These are phyloP conservation scores for Amaranthus tricolor DNA, from an alignment of 179 eudicot genomes.

Conservation along the genomic window DNA sequence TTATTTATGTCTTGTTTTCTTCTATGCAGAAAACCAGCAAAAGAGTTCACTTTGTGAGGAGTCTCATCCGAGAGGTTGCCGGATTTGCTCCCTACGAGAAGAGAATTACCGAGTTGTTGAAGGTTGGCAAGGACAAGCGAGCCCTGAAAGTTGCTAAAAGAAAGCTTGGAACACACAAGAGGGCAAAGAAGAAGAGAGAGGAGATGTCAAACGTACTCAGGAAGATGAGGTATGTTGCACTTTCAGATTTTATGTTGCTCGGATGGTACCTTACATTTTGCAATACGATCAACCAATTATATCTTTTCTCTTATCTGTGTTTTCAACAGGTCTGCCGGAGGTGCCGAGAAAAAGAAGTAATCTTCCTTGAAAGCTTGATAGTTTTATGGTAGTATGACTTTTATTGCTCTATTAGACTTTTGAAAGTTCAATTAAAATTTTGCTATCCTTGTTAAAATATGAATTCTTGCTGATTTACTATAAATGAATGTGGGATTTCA, in stretches of 20 bases:
- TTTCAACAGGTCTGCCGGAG: slow-evolving; percentile 35
- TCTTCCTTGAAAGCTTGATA: background rate
- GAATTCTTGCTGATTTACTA: no score
- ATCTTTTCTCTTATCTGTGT: no score
- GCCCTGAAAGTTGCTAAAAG: slow-evolving; percentile 58
- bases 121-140: slow-evolving; percentile 58
- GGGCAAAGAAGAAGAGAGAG: slow-evolving; percentile 61
- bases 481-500: no score
- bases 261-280: no score
- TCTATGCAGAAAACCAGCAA: slow-evolving; percentile 48
- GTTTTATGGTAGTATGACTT: background rate
- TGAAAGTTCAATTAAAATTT: no score
- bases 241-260: no score
- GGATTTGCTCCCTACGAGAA: slow-evolving; percentile 62
- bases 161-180: slow-evolving; percentile 65
- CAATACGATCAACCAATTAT: no score
- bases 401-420: no score
- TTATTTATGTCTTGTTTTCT: background rate
- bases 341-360: slow-evolving; percentile 57
- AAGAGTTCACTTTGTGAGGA: slow-evolving; percentile 43
- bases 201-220: slow-evolving; percentile 57
- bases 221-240: slow-evolving; percentile 42
- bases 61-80: slow-evolving; percentile 51
- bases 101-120: slow-evolving; percentile 57
- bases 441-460: no score